Evolutionary conservation across 2,329 filamentous ascomycete species (phyloP).

Genomic region (Plenodomus lindquistii): DNA sequence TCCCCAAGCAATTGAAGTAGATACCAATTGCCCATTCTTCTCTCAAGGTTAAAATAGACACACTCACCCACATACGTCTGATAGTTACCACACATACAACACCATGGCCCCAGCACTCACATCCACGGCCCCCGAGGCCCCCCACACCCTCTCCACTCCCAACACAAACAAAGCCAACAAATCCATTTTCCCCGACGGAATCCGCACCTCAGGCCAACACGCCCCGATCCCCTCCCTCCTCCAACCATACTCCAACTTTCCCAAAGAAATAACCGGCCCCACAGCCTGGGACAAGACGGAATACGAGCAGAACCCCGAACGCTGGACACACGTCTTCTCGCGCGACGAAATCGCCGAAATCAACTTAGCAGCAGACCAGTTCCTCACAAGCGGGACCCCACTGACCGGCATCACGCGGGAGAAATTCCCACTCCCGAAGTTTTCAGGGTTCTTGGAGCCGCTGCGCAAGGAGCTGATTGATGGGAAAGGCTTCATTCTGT

Average conservation of each 20-base stretch:
- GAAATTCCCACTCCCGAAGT: slow-evolving; percentile 64
- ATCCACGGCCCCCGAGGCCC: slow-evolving; percentile 39
- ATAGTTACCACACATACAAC: background rate
- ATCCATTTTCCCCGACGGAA: slow-evolving; percentile 64
- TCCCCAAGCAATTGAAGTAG: no score
- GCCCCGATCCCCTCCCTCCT: slow-evolving; percentile 68
- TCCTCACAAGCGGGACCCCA: slow-evolving; percentile 66
- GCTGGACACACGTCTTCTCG: slow-evolving; percentile 74
- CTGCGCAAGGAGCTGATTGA: slow-evolving; percentile 72
- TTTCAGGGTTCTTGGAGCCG: slow-evolving; percentile 57
- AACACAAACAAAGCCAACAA: slow-evolving; percentile 42
- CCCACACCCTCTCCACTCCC: slow-evolving; percentile 42
- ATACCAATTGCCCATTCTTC: background rate
- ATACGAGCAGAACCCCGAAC: slow-evolving; percentile 64
- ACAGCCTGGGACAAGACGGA: slow-evolving; percentile 74
- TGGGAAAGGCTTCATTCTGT: slow-evolving; percentile 87
- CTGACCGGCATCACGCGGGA: slow-evolving; percentile 72
- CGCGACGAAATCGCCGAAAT: slow-evolving; percentile 69
- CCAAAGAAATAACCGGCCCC: slow-evolving; percentile 69
- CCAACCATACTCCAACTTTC: slow-evolving; percentile 71
- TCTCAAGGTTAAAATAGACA: background rate
- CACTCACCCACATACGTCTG: background rate
- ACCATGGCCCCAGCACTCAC: slow-evolving; percentile 49
- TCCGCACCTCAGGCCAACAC: slow-evolving; percentile 73
- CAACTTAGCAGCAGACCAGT: slow-evolving; percentile 67